Base-by-base conservation (phyloP, 75 land plant species). In the Cupressus sempervirens region DNA sequence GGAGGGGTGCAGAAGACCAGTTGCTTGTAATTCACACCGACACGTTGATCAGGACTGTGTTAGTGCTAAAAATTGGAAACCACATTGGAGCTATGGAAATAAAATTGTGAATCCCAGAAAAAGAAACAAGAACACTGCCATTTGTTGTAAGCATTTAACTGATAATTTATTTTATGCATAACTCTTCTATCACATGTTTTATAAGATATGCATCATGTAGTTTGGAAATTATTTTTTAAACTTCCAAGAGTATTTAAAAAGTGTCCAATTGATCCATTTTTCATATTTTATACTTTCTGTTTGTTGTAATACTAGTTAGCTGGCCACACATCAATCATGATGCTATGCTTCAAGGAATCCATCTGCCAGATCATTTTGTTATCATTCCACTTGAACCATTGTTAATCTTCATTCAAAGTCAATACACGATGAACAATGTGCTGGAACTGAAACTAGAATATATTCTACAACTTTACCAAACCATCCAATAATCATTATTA, bases 11-110 rank as follows among this genome's bases (percentile, higher is more conserved):
- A 68, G 41, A 26, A 32, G 48, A 52, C 90, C 88, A 3, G 43
- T 89, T 38, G 89, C 90, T 26, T 89, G 90, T 73, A 46, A 75
- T 85, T 56, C 23, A 20, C 90, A 87, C 56, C 83, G 83, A 45
- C 86, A 89, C 84, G 83, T 84, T 18, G 54, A 76, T 29, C 67
- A 82, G 20, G 43, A 62, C 53, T 58, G 74, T 35, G n/a, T 46
- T 12, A 56, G 34, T 82, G 86, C 86, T 15, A 86, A 86, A 40
- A 35, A 53, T 6, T 83, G 67, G 43, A 29, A 40, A 36, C 34
- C 82, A 6, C 8, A 85, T 23, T 23, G 13, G 81, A 45, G 29
- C 50, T 45, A 2, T 79, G 48, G 50, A 41, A 79, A 10, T 50
- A 79, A 45, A 79, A 12, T 79, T 26, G 15, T 45, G 15, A 79